A percentile compares a stretch with the other conserved stretches of the same genome.
Evolutionary conservation across 2,329 filamentous ascomycete genomes (phyloP).

Genomic region (Setomelanomma holmii): DNA sequence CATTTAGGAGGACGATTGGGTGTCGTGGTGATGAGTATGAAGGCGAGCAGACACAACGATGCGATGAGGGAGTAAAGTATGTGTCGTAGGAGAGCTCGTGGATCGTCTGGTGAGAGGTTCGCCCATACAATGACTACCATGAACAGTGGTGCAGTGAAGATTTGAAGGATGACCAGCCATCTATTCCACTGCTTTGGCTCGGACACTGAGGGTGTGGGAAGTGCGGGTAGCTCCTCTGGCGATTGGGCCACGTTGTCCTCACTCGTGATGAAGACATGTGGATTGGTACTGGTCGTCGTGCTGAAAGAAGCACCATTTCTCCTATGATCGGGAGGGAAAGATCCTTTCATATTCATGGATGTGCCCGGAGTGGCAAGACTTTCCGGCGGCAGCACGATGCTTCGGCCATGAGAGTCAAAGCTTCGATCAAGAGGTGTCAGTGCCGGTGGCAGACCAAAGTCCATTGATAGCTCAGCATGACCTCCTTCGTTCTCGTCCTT

Average conservation of each 20-base stretch:
- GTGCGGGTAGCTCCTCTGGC: slow-evolving; percentile 42
- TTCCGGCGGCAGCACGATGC: slow-evolving; percentile 29
- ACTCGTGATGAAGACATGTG: slow-evolving; percentile 41
- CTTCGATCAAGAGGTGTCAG: slow-evolving; percentile 31
- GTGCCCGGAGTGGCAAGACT: slow-evolving; percentile 10
- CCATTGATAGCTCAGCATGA: slow-evolving; percentile 29
- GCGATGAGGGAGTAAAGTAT: slow-evolving; percentile 52
- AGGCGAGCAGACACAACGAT: slow-evolving; percentile 71
- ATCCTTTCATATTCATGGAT: slow-evolving; percentile 13
- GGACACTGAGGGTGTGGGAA: slow-evolving; percentile 11
- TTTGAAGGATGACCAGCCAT: slow-evolving; percentile 85
- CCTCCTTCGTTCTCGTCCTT: slow-evolving; percentile 49
- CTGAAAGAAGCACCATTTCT: slow-evolving; percentile 14
- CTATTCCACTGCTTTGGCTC: slow-evolving; percentile 76
- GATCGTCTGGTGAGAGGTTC: slow-evolving; percentile 66
- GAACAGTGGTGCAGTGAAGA: slow-evolving; percentile 87
- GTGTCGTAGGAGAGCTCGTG: slow-evolving; percentile 65
- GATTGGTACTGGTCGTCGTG: slow-evolving; percentile 27
- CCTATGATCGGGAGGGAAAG: neutral
- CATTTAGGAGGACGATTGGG: slow-evolving; percentile 72
- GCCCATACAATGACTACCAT: slow-evolving; percentile 78
- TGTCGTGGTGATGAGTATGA: slow-evolving; percentile 73
- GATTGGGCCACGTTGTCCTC: slow-evolving; percentile 44
- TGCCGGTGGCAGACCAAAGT: slow-evolving; percentile 39
- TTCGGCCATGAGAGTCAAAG: slow-evolving; percentile 26